These are phyloP conservation scores for Colletotrichum nymphaeae DNA, from an alignment of 2,329 filamentous ascomycete species.

Conservation along the genomic window DNA sequence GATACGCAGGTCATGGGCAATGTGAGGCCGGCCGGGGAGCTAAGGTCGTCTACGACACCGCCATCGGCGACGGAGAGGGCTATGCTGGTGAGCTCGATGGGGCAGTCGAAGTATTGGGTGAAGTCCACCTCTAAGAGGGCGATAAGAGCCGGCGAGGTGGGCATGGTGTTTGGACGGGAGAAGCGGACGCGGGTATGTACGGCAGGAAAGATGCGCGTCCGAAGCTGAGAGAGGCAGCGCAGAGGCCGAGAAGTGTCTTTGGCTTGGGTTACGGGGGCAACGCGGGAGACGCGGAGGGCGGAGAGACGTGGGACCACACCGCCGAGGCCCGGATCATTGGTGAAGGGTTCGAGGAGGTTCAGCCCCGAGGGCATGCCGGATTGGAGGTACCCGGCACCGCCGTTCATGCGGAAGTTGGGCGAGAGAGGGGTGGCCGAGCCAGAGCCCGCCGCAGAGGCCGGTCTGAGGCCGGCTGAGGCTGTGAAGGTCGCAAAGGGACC, in stretches of 20 bases:
- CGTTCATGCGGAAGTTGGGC: slow-evolving; percentile 35
- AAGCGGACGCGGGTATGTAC: slow-evolving; percentile 81
- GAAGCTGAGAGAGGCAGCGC: slow-evolving; percentile 70
- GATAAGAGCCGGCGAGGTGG: slow-evolving; percentile 70
- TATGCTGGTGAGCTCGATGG: slow-evolving; percentile 71
- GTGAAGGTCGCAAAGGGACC: slow-evolving; percentile 75
- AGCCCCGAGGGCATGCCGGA: slow-evolving; percentile 76
- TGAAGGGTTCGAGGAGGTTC: slow-evolving; percentile 82
- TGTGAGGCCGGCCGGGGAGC: slow-evolving; percentile 57
- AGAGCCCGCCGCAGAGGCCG: slow-evolving; percentile 55
- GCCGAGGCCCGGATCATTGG: slow-evolving; percentile 70
- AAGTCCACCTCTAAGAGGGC: slow-evolving; percentile 81
- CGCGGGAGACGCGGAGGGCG: slow-evolving; percentile 78
- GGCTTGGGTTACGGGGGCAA: slow-evolving; percentile 73
- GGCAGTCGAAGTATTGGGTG: slow-evolving; percentile 75
- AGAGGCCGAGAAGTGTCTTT: slow-evolving; percentile 73
- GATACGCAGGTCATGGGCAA: slow-evolving; percentile 73
- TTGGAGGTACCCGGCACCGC: slow-evolving; percentile 73
- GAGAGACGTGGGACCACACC: slow-evolving; percentile 76
- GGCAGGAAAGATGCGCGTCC: slow-evolving; percentile 74
- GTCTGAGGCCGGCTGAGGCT: slow-evolving; percentile 70
- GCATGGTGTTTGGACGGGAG: slow-evolving; percentile 69
- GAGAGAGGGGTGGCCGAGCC: slow-evolving; percentile 19
- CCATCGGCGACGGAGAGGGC: slow-evolving; percentile 68
- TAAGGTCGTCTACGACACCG: slow-evolving; percentile 69